Evolutionary conservation across 257 asterid species (phyloP).

Genomic region (Salvia splendens): DNA sequence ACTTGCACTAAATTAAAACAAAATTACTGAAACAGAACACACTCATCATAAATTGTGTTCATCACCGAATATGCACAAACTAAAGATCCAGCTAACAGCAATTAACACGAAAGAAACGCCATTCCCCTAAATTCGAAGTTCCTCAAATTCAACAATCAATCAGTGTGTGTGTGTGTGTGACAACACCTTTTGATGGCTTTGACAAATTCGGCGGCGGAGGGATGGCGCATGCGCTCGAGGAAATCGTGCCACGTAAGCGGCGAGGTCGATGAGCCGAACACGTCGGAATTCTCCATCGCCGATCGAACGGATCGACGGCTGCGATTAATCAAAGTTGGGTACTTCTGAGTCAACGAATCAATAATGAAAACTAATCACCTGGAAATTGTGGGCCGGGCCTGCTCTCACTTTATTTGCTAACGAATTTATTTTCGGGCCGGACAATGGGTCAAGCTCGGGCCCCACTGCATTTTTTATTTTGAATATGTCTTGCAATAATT

Average conservation of each 20-base stretch:
- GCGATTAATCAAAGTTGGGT: slow-evolving; percentile 32
- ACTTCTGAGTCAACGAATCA: slow-evolving; percentile 34
- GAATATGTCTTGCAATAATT: too few species aligned
- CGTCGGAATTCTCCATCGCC: slow-evolving; percentile 86
- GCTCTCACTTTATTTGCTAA: not conserved
- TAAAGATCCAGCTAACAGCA: slow-evolving; percentile 10
- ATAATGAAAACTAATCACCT: not conserved
- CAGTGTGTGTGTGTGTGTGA: not conserved
- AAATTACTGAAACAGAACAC: slow-evolving; percentile 6
- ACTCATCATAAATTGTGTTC: slow-evolving; percentile 15
- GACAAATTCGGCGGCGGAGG: slow-evolving; percentile 90
- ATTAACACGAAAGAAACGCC: slow-evolving; percentile 1
- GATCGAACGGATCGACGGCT: slow-evolving; percentile 42
- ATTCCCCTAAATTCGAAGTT: slow-evolving; percentile 11
- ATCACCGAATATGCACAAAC: not conserved
- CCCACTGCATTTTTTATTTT: not conserved
- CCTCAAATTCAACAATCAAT: slow-evolving; percentile 15
- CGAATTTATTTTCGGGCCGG: not conserved
- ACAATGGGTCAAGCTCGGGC: not conserved
- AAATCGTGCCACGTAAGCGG: slow-evolving; percentile 95
- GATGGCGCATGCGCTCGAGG: slow-evolving; percentile 98
- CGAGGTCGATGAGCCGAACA: slow-evolving; percentile 78
- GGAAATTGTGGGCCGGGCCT: slow-evolving; percentile 10
- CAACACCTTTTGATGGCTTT: slow-evolving; percentile 82
- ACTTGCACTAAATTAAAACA: not conserved